Percentiles rank a stretch among this genome's conserved stretches.
Conservation (phyloP, 202 grass and related monocot species). For the Zoysia matrella region DNA sequence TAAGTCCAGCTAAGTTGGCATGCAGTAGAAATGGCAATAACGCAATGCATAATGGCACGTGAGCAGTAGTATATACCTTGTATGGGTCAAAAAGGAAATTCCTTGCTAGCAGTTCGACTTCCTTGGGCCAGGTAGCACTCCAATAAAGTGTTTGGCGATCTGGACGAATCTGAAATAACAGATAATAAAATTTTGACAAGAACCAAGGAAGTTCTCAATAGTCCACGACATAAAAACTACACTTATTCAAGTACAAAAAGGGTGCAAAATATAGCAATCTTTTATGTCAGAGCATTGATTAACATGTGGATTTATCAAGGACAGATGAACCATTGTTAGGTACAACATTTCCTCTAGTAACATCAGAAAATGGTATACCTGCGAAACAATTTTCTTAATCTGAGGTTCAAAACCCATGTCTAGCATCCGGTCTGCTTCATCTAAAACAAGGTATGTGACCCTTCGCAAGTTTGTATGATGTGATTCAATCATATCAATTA, state of each 20-base stretch:
- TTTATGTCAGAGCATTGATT: neutral
- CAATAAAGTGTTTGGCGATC: no score
- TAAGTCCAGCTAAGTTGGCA: conserved; percentile 19
- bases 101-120: no score
- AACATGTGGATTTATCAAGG: neutral
- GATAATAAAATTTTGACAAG: conserved; percentile 18
- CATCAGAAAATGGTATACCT: neutral
- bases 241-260: conserved; percentile 30
- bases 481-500: conserved; percentile 49
- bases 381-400: no score
- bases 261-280: conserved; percentile 9
- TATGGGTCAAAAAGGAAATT: conserved; percentile 47
- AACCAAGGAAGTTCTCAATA: neutral
- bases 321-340: neutral
- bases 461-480: conserved; percentile 52
- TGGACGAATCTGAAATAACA: conserved; percentile 45
- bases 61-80: conserved; percentile 47
- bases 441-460: conserved; percentile 98
- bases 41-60: conserved; percentile 18
- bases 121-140: no score
- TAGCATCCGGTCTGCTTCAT: conserved; percentile 96
- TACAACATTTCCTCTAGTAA: neutral
- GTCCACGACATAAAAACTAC: conserved; percentile 17
- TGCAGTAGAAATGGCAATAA: conserved; percentile 30
- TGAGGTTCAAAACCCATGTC: conserved; percentile 54